Percentiles rank a stretch among this genome's conserved stretches.
These are phyloP conservation scores for Limtongozyma cylindracea DNA, from an alignment of 805 yeast genomes.

Conservation along the genomic window DNA sequence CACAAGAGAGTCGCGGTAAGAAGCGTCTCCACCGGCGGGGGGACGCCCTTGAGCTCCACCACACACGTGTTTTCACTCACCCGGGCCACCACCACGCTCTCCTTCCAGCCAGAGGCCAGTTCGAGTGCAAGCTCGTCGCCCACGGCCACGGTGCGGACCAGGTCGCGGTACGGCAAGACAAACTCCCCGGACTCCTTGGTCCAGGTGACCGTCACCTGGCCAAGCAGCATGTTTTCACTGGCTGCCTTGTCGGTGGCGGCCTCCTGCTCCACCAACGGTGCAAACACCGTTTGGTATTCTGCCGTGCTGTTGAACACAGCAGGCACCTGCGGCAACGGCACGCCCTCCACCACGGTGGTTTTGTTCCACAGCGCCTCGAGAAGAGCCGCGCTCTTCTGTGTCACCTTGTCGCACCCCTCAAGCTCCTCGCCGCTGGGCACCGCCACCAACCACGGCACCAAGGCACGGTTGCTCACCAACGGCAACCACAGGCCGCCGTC, in stretches of 20 bases:
- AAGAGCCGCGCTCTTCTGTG: slow-evolving; percentile 33
- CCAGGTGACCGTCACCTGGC: slow-evolving; percentile 10
- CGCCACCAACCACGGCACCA: slow-evolving; percentile 57
- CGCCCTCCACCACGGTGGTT: slow-evolving; percentile 12
- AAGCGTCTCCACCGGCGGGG: slow-evolving; percentile 30
- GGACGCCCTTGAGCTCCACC: slow-evolving; percentile 14
- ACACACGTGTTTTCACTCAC: too few species aligned
- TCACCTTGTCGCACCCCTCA: slow-evolving; percentile 15
- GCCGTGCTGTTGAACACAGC: slow-evolving; percentile 62
- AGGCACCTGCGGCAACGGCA: slow-evolving; percentile 42
- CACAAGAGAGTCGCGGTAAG: slow-evolving; percentile 76
- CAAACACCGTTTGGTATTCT: slow-evolving; percentile 67
- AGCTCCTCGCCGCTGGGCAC: slow-evolving; percentile 8
- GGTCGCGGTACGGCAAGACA: too few species aligned
- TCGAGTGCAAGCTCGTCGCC: slow-evolving; percentile 80
- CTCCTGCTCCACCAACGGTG: slow-evolving; percentile 61
- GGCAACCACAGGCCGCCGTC: slow-evolving; percentile 77
- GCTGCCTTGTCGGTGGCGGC: slow-evolving; percentile 54
- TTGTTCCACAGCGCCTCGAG: slow-evolving; percentile 60
- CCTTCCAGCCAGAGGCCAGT: too few species aligned
- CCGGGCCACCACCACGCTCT: too few species aligned
- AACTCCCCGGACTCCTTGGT: slow-evolving; percentile 58
- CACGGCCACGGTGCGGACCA: too few species aligned
- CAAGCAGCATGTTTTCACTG: slow-evolving; percentile 17
- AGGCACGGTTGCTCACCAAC: slow-evolving; percentile 51